A percentile compares a stretch with the other conserved stretches of the same genome.
phyloP scores from a whole-genome alignment of 495 filamentous ascomycete genomes.

The Hyaloscypha bicolor region DNA sequence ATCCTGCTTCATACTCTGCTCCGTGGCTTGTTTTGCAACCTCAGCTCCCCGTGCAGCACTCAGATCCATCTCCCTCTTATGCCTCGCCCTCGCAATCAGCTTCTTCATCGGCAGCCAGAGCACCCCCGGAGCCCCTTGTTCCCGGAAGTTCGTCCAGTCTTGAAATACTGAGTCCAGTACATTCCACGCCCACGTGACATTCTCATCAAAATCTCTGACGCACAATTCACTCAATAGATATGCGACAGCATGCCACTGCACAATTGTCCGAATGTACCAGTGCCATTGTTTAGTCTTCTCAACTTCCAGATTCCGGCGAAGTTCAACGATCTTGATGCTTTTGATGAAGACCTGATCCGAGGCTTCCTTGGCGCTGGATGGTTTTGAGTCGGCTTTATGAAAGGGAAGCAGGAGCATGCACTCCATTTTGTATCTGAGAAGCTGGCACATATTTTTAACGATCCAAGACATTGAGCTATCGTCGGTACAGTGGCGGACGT shows the following conservation, averaged over 20 bases:
- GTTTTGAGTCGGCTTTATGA: no score
- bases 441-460: no score
- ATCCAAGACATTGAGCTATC: no score
- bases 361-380: not conserved
- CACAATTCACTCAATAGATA: not conserved
- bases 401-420: no score
- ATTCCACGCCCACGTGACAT: not conserved
- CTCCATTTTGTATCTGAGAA: no score
- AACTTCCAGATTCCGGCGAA: not conserved
- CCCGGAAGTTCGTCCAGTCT: not conserved
- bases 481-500: no score
- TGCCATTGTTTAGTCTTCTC: not conserved
- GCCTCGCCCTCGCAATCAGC: not conserved
- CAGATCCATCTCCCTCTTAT: not conserved
- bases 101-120: not conserved
- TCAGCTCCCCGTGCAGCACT: not conserved
- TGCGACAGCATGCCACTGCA: constrained; percentile 2
- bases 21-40: not conserved
- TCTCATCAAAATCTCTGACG: not conserved
- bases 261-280: constrained; percentile 1
- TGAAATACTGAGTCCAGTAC: not conserved
- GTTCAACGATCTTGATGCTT: not conserved
- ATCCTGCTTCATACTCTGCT: no score
- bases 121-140: not conserved
- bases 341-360: not conserved